These are phyloP conservation scores for Acrocalymma vagum DNA, from an alignment of 2,329 filamentous ascomycete species.

Conservation along the genomic window DNA sequence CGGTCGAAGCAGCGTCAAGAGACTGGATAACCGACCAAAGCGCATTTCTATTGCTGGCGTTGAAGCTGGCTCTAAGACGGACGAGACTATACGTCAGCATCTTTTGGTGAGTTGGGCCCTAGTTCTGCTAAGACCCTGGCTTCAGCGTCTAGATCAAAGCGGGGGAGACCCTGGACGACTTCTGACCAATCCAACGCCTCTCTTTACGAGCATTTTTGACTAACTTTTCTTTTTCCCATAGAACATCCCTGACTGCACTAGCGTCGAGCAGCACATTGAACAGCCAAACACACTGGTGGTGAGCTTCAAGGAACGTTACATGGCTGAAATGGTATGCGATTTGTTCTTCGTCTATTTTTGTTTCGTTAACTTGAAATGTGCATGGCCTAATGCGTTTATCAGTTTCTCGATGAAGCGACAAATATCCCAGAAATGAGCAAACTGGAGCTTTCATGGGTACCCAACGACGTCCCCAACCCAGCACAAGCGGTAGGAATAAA, in stretches of 20 bases:
- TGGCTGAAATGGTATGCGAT: conserved; percentile 68
- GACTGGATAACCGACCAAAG: conserved; percentile 79
- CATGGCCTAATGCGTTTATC: no score
- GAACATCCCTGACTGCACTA: conserved; percentile 48
- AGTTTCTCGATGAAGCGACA: conserved; percentile 63
- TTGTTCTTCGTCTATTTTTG: conserved; percentile 6
- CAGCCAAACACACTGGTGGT: conserved; percentile 49
- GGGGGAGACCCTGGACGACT: no score
- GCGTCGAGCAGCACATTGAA: conserved; percentile 49
- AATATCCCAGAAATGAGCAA: conserved; percentile 70
- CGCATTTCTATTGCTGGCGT: conserved; percentile 71
- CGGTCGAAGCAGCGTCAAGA: conserved; percentile 60
- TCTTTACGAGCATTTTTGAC: no score
- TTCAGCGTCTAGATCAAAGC: not conserved
- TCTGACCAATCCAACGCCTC: no score
- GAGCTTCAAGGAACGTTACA: conserved; percentile 58
- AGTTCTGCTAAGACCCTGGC: no score
- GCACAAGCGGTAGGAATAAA: conserved; percentile 4
- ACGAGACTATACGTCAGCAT: conserved; percentile 76
- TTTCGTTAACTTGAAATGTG: no score
- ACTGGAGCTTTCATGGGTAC: conserved; percentile 73
- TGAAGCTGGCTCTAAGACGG: conserved; percentile 68
- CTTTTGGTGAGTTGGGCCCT: conserved; percentile 60
- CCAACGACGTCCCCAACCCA: conserved; percentile 28
- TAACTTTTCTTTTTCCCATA: no score